Base-by-base conservation (phyloP, 441 rosid genomes). In the Melastoma candidum region DNA sequence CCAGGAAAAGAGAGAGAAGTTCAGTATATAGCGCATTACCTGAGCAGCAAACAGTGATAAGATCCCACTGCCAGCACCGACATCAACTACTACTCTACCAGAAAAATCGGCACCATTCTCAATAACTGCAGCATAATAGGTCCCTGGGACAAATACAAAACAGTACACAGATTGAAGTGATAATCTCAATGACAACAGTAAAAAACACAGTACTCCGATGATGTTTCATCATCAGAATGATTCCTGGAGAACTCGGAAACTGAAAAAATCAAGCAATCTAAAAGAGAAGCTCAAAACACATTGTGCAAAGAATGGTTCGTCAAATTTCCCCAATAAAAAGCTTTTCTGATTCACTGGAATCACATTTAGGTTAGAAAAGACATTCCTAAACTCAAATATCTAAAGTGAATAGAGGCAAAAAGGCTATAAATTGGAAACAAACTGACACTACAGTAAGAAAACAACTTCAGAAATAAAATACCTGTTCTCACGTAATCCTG, bases 401-500 rank as follows among this genome's bases (percentile, higher is more conserved):
- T 4, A 32, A 2, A 32, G 41, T 8, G 41, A 32, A 32, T 32
- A 8, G 41, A 32, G 41, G 17, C 12, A 56, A 7, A 43, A 44
- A 45, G 24, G 43, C 54, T 32, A 39, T 51, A 51, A 56, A 45
- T 47, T 44, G 12, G 11, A 8, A 60, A 44, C 13, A 46, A 36
- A 66, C 26, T 36, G 61, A 22, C 26, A 11, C 55, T 63, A 57
- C n/a, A 48, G 58, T 39, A 53, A 75, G 44, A 3, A 64, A 24
- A 17, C 49, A 49, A 59, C 72, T 49, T 67, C 54, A 49, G 12
- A 60, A 27, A 46, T 60, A 59, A 67, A 65, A 90, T 32, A 32
- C 98, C 93, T 78, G 98, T 90, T 69, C 96, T 81, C 80, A 90
- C 96, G 64, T 87, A 90, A 74, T 90, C 96, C 63, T 90, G 98